These are phyloP conservation scores for Anisodus acutangulus DNA, from an alignment of 257 asterid species.

Conservation along the genomic window DNA sequence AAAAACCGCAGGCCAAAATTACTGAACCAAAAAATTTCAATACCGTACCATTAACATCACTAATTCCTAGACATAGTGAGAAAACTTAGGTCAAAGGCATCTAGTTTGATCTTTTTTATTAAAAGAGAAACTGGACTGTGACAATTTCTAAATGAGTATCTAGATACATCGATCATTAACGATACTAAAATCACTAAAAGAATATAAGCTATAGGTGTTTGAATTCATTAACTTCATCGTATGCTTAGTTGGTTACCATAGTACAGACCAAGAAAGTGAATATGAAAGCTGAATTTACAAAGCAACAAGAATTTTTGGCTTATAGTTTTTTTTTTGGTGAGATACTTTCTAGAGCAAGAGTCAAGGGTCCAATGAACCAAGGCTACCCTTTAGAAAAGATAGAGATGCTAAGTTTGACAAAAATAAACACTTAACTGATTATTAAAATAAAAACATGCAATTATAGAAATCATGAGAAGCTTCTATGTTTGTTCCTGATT, in stretches of 20 bases:
- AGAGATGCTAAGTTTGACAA: neutral
- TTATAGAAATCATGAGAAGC: neutral
- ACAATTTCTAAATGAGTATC: neutral
- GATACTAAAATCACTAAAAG: neutral
- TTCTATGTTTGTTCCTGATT: neutral
- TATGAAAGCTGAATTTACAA: constrained; percentile 27
- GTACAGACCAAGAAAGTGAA: neutral
- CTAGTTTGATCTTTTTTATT: neutral
- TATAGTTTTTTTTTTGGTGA: neutral
- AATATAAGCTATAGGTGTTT: neutral
- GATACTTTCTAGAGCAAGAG: neutral
- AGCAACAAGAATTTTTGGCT: constrained; percentile 3
- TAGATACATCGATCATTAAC: neutral
- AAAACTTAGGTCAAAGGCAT: neutral
- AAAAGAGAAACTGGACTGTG: neutral
- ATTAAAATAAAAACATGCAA: neutral
- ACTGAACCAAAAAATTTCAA: neutral
- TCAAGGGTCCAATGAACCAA: neutral
- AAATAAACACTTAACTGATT: neutral
- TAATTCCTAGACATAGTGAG: neutral
- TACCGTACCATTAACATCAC: neutral
- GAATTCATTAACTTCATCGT: constrained; percentile 1
- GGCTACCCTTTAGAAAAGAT: neutral
- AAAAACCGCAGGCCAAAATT: too few species aligned
- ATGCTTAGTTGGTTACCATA: neutral